Conservation (phyloP, 352 stramenopile species). For the Pythium monospermum region DNA sequence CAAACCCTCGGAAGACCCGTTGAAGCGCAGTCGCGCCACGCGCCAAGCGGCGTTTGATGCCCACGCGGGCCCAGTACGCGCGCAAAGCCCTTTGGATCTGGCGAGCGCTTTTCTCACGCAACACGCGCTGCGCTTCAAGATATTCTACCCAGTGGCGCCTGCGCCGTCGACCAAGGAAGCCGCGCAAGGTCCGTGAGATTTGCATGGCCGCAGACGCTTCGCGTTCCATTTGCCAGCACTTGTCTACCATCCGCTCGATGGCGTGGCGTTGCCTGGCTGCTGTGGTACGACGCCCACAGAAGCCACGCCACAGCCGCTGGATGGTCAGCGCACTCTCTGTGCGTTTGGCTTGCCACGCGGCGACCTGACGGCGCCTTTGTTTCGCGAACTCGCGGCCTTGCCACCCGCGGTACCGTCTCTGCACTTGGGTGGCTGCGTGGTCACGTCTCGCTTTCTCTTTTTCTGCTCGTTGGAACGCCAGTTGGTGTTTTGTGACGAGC, state of each 20-base stretch:
- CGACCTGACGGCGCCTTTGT: neutral
- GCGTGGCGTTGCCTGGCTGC: too few species aligned
- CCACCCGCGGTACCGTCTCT: conserved; percentile 40
- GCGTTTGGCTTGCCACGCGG: neutral
- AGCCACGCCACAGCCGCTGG: conserved; percentile 26
- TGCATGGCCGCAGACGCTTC: conserved; percentile 21
- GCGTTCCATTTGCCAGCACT: neutral
- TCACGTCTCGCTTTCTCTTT: conserved; percentile 18
- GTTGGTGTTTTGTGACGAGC: conserved; percentile 30
- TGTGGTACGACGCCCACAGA: too few species aligned
- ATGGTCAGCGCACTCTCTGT: conserved; percentile 16
- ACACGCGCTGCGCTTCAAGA: conserved; percentile 18
- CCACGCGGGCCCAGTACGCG: conserved; percentile 43
- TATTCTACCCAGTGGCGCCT: conserved; percentile 15
- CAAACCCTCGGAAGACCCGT: conserved; percentile 43
- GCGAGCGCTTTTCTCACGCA: conserved; percentile 24
- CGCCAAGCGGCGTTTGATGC: conserved; percentile 32
- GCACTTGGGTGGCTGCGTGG: conserved; percentile 24
- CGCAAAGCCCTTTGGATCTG: conserved; percentile 51
- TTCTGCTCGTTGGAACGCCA: conserved; percentile 25
- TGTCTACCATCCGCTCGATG: neutral
- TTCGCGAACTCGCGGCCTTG: conserved; percentile 3
- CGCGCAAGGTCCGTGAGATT: conserved; percentile 33
- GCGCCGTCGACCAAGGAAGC: conserved; percentile 34
- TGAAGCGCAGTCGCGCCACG: conserved; percentile 43